These are phyloP conservation scores for Alternaria hordeiaustralica DNA, from an alignment of 2,329 filamentous ascomycete genomes.

Conservation along the genomic window DNA sequence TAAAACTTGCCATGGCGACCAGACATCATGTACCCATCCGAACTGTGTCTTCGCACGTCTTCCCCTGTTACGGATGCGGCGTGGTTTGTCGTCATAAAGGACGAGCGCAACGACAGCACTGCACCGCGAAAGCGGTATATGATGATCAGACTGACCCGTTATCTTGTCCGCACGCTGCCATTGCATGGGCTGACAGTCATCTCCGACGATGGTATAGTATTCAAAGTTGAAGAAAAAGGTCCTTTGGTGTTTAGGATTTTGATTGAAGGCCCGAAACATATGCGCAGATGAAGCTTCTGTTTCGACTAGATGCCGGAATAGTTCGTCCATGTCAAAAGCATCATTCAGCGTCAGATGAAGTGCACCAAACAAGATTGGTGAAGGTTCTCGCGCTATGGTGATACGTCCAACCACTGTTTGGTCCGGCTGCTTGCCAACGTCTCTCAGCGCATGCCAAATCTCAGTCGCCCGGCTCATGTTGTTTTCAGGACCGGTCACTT, in stretches of 20 bases:
- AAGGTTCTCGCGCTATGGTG: constrained; percentile 67
- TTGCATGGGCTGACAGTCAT: constrained; percentile 62
- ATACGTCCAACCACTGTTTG: constrained; percentile 62
- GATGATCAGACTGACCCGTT: constrained; percentile 52
- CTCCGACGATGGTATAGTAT: constrained; percentile 67
- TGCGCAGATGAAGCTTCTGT: constrained; percentile 54
- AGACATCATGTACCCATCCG: constrained; percentile 64
- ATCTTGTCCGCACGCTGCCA: constrained; percentile 65
- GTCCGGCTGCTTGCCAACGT: constrained; percentile 47
- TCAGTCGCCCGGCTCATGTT: constrained; percentile 42
- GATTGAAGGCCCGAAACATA: constrained; percentile 59
- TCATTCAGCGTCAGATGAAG: constrained; percentile 64
- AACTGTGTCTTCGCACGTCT: constrained; percentile 57
- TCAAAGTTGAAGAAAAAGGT: constrained; percentile 70
- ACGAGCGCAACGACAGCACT: constrained; percentile 66
- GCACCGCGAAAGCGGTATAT: constrained; percentile 67
- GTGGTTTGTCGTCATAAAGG: constrained; percentile 59
- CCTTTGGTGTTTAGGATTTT: constrained; percentile 57
- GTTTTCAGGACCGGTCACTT: constrained; percentile 41
- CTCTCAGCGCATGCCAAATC: constrained; percentile 39
- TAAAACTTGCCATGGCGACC: constrained; percentile 65
- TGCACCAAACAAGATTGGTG: constrained; percentile 65
- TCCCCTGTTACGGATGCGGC: constrained; percentile 58
- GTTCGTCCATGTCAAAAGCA: constrained; percentile 68
- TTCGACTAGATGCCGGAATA: constrained; percentile 62